phyloP scores from a whole-genome alignment of 225 moss, liverwort and hornwort species.

The Polytrichum formosum region DNA sequence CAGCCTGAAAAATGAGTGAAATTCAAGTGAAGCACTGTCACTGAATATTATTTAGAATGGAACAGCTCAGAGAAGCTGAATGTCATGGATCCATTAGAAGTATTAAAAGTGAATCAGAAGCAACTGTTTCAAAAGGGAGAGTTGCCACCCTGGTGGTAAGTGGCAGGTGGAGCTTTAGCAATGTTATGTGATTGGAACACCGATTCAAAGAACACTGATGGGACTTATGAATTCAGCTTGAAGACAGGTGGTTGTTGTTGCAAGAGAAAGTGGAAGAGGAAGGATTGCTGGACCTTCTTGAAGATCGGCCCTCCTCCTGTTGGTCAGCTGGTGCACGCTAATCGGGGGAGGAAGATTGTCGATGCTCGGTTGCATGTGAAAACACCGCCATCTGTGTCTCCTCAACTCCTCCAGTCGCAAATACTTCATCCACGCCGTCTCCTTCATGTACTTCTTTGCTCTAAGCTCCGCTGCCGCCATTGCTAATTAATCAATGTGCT shows the following conservation, averaged over 20 bases:
- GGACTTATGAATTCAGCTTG: neutral
- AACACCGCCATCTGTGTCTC: constrained; percentile 28
- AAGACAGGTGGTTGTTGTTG: neutral
- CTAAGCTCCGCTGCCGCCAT: constrained; percentile 24
- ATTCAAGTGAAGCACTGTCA: too few relatives aligned
- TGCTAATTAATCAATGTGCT: too few relatives aligned
- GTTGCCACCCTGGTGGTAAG: too few relatives aligned
- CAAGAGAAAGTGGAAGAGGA: neutral
- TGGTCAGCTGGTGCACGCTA: constrained; percentile 17
- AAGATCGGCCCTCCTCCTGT: constrained; percentile 33
- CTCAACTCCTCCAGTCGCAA: constrained; percentile 33
- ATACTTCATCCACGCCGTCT: constrained; percentile 46
- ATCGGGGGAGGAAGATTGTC: constrained; percentile 20
- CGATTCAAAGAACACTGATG: neutral
- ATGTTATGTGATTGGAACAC: too few relatives aligned
- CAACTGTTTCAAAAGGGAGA: too few relatives aligned
- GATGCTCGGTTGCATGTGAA: constrained; percentile 32
- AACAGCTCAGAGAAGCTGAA: too few relatives aligned
- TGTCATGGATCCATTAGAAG: too few relatives aligned
- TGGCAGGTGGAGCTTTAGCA: too few relatives aligned
- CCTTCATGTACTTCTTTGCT: constrained; percentile 32
- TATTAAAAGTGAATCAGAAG: too few relatives aligned
- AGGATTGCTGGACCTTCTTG: constrained; percentile 28
- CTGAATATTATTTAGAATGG: too few relatives aligned
- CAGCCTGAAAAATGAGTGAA: too few relatives aligned